Evolutionary conservation across 306 rosid species (phyloP).

Genomic region (Calophaca sinica): DNA sequence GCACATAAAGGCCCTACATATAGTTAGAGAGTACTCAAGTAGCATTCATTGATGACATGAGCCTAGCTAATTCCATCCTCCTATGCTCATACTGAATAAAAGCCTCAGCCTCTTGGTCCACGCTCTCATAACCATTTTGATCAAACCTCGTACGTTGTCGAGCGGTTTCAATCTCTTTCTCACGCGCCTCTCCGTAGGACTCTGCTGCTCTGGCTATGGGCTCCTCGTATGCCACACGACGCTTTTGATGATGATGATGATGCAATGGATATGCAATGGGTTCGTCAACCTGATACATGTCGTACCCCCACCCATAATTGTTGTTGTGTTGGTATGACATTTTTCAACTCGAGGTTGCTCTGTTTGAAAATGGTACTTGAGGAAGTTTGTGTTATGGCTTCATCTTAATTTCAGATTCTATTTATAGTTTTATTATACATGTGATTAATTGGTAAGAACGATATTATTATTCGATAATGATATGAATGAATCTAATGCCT

Average conservation of each 20-base stretch:
- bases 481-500: slow-evolving; percentile 53
- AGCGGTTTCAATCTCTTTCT: too few species aligned
- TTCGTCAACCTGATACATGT: slow-evolving; percentile 28
- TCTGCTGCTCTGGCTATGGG: neutral
- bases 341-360: neutral
- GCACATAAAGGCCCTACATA: neutral
- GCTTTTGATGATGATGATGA: neutral
- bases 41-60: slow-evolving; percentile 39
- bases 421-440: slow-evolving; percentile 30
- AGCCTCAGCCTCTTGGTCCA: slow-evolving; percentile 68
- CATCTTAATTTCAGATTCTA: slow-evolving; percentile 19
- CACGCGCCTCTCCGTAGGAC: neutral
- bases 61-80: slow-evolving; percentile 48
- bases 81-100: slow-evolving; percentile 68
- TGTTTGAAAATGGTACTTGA: slow-evolving; percentile 1
- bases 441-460: neutral
- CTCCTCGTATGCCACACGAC: slow-evolving; percentile 46
- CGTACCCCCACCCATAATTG: slow-evolving; percentile 1
- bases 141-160: slow-evolving; percentile 2
- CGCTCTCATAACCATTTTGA: slow-evolving; percentile 39
- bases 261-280: neutral
- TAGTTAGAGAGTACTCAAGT: neutral
- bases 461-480: slow-evolving; percentile 40
- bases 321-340: slow-evolving; percentile 48
- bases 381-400: neutral